Percentiles rank a stretch among this genome's conserved stretches.
phyloP scores from a whole-genome alignment of 257 asterid species.

The Scutellaria galericulata region DNA sequence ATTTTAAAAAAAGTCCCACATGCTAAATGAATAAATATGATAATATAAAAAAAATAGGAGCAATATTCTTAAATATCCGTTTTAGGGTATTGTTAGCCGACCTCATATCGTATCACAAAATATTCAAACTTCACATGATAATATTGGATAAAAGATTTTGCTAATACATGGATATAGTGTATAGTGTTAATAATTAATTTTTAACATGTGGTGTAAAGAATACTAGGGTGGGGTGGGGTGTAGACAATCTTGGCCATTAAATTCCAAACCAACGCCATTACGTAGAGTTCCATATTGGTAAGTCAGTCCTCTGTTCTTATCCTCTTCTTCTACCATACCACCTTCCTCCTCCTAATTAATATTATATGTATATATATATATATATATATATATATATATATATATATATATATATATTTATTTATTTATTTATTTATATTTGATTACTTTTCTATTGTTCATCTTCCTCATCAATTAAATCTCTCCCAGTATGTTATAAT shows the following conservation, averaged over 20 bases:
- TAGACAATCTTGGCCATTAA: constrained; percentile 41
- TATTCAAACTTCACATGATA: constrained; percentile 25
- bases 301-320: constrained; percentile 79
- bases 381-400: not conserved
- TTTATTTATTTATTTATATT: not conserved
- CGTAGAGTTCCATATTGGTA: constrained; percentile 50
- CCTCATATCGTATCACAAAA: constrained; percentile 5
- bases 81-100: not conserved
- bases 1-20: too few relatives aligned
- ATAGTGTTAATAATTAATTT: not conserved
- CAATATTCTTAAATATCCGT: not conserved
- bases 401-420: not conserved
- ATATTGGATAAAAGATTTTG: constrained; percentile 5
- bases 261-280: constrained; percentile 42
- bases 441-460: constrained; percentile 6
- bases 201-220: constrained; percentile 38
- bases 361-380: not conserved
- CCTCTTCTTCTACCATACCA: constrained; percentile 40
- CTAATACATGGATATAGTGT: not conserved
- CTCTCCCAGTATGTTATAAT: constrained; percentile 14
- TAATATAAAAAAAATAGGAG: not conserved
- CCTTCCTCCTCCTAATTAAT: constrained; percentile 34
- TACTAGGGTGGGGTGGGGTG: not conserved
- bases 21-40: too few relatives aligned
- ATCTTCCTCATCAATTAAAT: constrained; percentile 19